Percentiles rank a stretch among this genome's conserved stretches.
Conservation (phyloP, 129 eudicot genomes). For the Scalesia atractyloides region DNA sequence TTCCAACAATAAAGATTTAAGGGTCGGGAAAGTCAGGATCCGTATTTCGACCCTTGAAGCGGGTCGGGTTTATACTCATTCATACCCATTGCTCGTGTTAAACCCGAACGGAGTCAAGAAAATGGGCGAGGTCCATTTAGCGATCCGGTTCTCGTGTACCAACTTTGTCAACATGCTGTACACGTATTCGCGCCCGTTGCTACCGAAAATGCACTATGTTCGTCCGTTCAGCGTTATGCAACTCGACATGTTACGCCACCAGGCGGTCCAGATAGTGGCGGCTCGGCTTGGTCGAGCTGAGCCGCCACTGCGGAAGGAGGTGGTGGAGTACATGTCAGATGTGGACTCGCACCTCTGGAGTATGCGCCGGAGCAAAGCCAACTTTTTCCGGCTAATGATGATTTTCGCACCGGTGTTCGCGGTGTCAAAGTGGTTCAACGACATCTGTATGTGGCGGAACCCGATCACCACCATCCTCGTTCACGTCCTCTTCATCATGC, state of each 20-base stretch:
- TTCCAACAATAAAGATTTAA: slow-evolving; percentile 60
- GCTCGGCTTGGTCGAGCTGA: slow-evolving; percentile 85
- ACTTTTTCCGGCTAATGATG: slow-evolving; percentile 86
- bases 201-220: slow-evolving; percentile 90
- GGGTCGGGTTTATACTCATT: slow-evolving; percentile 89
- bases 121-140: slow-evolving; percentile 96
- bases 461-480: slow-evolving; percentile 90
- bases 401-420: slow-evolving; percentile 77
- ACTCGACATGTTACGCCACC: slow-evolving; percentile 92
- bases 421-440: slow-evolving; percentile 75
- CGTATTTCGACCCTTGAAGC: slow-evolving; percentile 94
- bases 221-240: slow-evolving; percentile 91
- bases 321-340: slow-evolving; percentile 96
- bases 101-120: slow-evolving; percentile 91
- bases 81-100: slow-evolving; percentile 84
- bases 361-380: slow-evolving; percentile 89
- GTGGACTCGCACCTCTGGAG: slow-evolving; percentile 97
- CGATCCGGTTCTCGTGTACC: slow-evolving; percentile 83
- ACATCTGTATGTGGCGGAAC: slow-evolving; percentile 90
- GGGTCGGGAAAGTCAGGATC: slow-evolving; percentile 84
- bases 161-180: slow-evolving; percentile 89
- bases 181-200: slow-evolving; percentile 65
- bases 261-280: slow-evolving; percentile 87
- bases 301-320: slow-evolving; percentile 88
- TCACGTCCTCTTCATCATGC: slow-evolving; percentile 74